Evolutionary conservation across 1,139 yeast species (phyloP).

Genomic region (Meyerozyma sp.): DNA sequence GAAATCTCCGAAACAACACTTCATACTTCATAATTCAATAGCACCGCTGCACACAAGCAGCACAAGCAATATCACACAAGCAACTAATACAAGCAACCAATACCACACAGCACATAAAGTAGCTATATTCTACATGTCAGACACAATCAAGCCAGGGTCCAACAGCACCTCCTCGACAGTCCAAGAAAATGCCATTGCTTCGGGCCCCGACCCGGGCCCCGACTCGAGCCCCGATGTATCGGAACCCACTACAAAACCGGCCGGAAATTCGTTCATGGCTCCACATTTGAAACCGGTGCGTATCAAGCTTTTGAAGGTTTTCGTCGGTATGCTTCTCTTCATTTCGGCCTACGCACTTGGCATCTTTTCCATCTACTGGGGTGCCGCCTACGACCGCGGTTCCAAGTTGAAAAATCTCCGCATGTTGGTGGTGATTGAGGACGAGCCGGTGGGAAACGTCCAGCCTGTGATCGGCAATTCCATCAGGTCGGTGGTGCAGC

Average conservation of each 20-base stretch:
- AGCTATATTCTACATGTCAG: no score
- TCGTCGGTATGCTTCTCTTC: neutral
- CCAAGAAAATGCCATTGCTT: neutral
- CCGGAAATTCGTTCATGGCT: neutral
- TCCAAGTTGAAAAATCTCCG: conserved; percentile 25
- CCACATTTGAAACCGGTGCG: neutral
- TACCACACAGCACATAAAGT: no score
- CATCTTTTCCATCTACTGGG: conserved; percentile 38
- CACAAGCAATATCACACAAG: no score
- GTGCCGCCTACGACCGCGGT: conserved; percentile 29
- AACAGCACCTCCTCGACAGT: neutral
- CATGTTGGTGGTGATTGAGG: conserved; percentile 39
- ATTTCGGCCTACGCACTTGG: neutral
- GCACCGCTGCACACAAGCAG: no score
- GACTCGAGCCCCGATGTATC: neutral
- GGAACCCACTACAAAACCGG: neutral
- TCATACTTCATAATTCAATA: no score
- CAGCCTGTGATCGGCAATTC: conserved; percentile 29
- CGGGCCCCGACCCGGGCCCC: neutral
- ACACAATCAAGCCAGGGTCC: no score
- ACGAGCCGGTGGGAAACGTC: conserved; percentile 19
- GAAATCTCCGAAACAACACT: no score
- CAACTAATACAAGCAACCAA: no score
- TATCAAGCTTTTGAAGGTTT: neutral
- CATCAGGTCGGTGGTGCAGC: conserved; percentile 14